Percentiles rank a stretch among this genome's conserved stretches.
Conservation (phyloP, 2,329 filamentous ascomycete genomes). For the Fusarium abutilonis region DNA sequence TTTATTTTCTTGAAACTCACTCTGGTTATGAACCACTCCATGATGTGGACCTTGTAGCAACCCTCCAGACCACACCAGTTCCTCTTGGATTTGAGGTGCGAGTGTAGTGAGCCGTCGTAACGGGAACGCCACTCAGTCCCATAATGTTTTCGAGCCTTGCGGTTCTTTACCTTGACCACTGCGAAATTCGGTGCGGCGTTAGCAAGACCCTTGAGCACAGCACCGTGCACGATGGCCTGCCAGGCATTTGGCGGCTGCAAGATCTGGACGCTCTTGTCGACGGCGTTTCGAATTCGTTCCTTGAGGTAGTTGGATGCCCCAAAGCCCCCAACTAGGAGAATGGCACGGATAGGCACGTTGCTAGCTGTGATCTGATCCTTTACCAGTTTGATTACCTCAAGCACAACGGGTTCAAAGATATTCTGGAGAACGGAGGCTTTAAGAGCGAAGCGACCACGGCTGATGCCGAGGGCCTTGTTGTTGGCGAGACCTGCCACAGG, state of each 20-base stretch:
- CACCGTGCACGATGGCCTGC: conserved; percentile 60
- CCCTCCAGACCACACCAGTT: conserved; percentile 53
- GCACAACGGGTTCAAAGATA: conserved; percentile 58
- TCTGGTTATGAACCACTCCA: conserved; percentile 57
- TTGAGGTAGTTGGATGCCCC: conserved; percentile 58
- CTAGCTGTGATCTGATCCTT: conserved; percentile 55
- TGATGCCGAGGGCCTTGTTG: conserved; percentile 52
- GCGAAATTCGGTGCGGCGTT: conserved; percentile 49
- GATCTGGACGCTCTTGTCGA: conserved; percentile 52
- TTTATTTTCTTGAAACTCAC: conserved; percentile 38
- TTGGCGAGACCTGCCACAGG: conserved; percentile 54
- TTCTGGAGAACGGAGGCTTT: conserved; percentile 52
- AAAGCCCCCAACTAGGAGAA: conserved; percentile 59
- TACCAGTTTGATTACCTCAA: conserved; percentile 56
- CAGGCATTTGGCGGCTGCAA: conserved; percentile 59
- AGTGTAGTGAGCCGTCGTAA: conserved; percentile 48
- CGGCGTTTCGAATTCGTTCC: conserved; percentile 50
- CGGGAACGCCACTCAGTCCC: conserved; percentile 50
- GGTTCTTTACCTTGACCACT: conserved; percentile 53
- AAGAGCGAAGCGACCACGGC: conserved; percentile 51
- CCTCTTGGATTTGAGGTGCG: conserved; percentile 46
- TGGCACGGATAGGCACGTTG: conserved; percentile 52
- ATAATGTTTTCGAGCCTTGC: conserved; percentile 57
- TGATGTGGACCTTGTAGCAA: conserved; percentile 51
- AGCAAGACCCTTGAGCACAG: conserved; percentile 60